These are phyloP conservation scores for Pseudophaeomoniella oleicola DNA, from an alignment of 2,329 filamentous ascomycete genomes.

Conservation along the genomic window DNA sequence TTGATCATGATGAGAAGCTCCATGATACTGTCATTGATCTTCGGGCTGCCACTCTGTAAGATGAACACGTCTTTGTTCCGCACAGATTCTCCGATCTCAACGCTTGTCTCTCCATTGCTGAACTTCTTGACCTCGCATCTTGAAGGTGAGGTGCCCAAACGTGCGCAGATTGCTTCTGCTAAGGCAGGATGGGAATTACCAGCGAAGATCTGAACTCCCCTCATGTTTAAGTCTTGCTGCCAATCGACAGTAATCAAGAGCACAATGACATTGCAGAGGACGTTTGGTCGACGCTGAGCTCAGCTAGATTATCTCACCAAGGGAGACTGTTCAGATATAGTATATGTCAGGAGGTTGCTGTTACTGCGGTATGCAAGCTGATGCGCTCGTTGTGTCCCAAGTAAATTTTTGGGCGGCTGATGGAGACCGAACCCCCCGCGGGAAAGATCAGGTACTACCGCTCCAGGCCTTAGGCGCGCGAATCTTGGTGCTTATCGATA, in stretches of 20 bases:
- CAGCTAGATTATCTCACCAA: slow-evolving; percentile 1
- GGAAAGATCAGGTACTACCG: too few relatives aligned
- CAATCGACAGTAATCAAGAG: background rate
- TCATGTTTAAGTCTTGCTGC: slow-evolving; percentile 31
- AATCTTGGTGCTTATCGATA: background rate
- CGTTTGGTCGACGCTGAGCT: slow-evolving; percentile 4
- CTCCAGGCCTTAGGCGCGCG: too few relatives aligned
- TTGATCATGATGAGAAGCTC: slow-evolving; percentile 98
- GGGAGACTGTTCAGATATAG: slow-evolving; percentile 4
- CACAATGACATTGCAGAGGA: background rate
- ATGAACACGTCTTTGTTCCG: slow-evolving; percentile 99
- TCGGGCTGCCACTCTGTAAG: slow-evolving; percentile 87
- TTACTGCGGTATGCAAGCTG: too few relatives aligned
- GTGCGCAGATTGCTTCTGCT: slow-evolving; percentile 51
- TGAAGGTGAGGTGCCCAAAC: slow-evolving; percentile 45
- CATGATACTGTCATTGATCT: slow-evolving; percentile 98
- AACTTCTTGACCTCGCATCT: slow-evolving; percentile 51
- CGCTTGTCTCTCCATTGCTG: slow-evolving; percentile 55
- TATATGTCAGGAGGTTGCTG: slow-evolving; percentile 3
- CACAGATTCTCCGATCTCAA: slow-evolving; percentile 55
- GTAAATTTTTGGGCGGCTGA: too few relatives aligned
- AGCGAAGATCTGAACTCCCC: slow-evolving; percentile 53
- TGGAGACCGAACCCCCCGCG: too few relatives aligned
- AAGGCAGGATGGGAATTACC: slow-evolving; percentile 51
- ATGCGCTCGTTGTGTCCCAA: too few relatives aligned